A percentile compares a stretch with the other conserved stretches of the same genome.
These are phyloP conservation scores for Starmerella khaoyaiensis DNA, from an alignment of 805 yeast species.

Conservation along the genomic window DNA sequence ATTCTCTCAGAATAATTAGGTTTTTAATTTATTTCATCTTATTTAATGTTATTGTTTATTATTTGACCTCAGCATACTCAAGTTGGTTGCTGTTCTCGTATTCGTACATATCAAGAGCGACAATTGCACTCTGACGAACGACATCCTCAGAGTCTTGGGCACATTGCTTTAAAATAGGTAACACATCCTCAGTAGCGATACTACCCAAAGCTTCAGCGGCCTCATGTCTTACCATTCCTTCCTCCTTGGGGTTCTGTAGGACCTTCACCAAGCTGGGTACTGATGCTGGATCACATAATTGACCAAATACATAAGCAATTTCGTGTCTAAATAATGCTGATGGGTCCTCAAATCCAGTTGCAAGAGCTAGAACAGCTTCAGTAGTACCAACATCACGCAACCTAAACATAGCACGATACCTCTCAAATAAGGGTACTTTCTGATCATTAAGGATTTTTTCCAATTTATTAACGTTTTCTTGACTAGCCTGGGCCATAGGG, in stretches of 20 bases:
- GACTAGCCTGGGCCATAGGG: constrained; percentile 57
- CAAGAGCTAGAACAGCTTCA: constrained; percentile 86
- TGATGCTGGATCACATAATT: constrained; percentile 81
- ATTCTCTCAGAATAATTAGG: constrained; percentile 80
- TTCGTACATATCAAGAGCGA: constrained; percentile 96
- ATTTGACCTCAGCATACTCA: constrained; percentile 46
- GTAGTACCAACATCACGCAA: constrained; percentile 87
- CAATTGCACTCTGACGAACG: constrained; percentile 92
- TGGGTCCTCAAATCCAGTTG: constrained; percentile 77
- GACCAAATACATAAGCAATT: constrained; percentile 97
- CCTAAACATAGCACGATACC: constrained; percentile 98
- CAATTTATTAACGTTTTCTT: constrained; percentile 52
- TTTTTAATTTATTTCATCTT: too few relatives aligned
- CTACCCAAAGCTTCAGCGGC: constrained; percentile 98
- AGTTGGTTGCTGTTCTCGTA: constrained; percentile 75
- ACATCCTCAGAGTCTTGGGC: constrained; percentile 74
- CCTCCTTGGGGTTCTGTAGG: constrained; percentile 63
- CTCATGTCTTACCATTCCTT: constrained; percentile 98
- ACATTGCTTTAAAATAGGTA: constrained; percentile 72
- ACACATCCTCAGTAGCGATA: constrained; percentile 89
- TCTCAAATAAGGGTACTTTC: constrained; percentile 65
- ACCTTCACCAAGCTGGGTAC: constrained; percentile 80
- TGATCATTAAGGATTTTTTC: constrained; percentile 63
- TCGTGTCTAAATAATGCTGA: constrained; percentile 95
- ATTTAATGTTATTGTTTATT: constrained; percentile 5